A percentile compares a stretch with the other conserved stretches of the same genome.
Evolutionary conservation across 441 rosid genomes (phyloP).

Genomic region (Viola pubescens): DNA sequence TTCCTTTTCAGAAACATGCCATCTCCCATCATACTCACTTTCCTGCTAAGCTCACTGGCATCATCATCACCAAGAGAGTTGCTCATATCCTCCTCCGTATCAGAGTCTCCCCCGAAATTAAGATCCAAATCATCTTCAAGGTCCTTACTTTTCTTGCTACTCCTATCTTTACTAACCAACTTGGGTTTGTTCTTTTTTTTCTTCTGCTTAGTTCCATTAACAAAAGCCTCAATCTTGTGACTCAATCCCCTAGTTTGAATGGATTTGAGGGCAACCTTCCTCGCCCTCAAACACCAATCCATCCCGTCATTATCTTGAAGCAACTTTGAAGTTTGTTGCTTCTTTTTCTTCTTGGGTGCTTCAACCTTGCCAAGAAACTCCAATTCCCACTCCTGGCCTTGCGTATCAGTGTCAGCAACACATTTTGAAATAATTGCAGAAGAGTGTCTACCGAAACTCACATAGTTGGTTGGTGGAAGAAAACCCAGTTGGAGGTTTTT

Average conservation of each 20-base stretch:
- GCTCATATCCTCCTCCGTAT: slow-evolving; percentile 27
- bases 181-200: neutral
- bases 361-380: slow-evolving; percentile 60
- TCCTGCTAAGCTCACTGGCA: slow-evolving; percentile 30
- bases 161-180: slow-evolving; percentile 18
- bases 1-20: slow-evolving; percentile 70
- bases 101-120: slow-evolving; percentile 31
- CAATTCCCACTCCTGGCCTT: slow-evolving; percentile 54
- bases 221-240: slow-evolving; percentile 40
- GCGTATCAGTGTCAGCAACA: slow-evolving; percentile 19
- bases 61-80: slow-evolving; percentile 20
- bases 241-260: slow-evolving; percentile 72
- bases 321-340: slow-evolving; percentile 31
- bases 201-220: slow-evolving; percentile 47
- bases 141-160: slow-evolving; percentile 25
- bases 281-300: slow-evolving; percentile 92
- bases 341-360: slow-evolving; percentile 60
- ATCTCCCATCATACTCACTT: slow-evolving; percentile 45
- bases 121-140: slow-evolving; percentile 32
- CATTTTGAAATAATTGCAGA: slow-evolving; percentile 13
- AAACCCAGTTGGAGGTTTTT: slow-evolving; percentile 18
- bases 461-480: slow-evolving; percentile 15
- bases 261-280: slow-evolving; percentile 61
- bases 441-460: slow-evolving; percentile 21
- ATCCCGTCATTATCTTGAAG: slow-evolving; percentile 57